phyloP scores from a whole-genome alignment of 2,329 filamentous ascomycete species.

The Talaromyces albobiverticillius region DNA sequence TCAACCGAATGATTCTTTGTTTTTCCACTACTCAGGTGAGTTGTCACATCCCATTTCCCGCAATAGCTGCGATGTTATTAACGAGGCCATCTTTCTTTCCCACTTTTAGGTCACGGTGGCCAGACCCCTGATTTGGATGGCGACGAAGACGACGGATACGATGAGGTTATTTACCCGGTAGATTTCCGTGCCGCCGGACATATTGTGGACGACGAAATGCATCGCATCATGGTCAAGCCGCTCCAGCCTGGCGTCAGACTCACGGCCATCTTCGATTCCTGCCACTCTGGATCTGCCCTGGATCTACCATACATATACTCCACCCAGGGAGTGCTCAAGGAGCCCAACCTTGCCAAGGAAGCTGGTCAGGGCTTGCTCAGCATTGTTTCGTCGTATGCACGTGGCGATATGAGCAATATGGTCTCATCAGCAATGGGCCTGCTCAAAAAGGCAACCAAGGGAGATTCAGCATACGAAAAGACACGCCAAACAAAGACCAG shows the following conservation, averaged over 20 bases:
- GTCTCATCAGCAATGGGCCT: slow-evolving; percentile 76
- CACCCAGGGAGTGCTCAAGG: slow-evolving; percentile 66
- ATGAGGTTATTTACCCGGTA: slow-evolving; percentile 76
- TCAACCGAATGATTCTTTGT: slow-evolving; percentile 85
- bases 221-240: slow-evolving; percentile 71
- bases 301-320: slow-evolving; percentile 67
- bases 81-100: background rate
- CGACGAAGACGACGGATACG: slow-evolving; percentile 73
- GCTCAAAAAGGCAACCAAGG: slow-evolving; percentile 80
- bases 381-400: slow-evolving; percentile 73
- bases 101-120: slow-evolving; percentile 64
- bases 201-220: slow-evolving; percentile 77
- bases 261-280: slow-evolving; percentile 67
- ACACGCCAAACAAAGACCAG: slow-evolving; percentile 87
- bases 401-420: slow-evolving; percentile 80
- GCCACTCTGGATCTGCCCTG: slow-evolving; percentile 65
- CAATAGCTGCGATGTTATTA: background rate
- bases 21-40: slow-evolving; percentile 94
- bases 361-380: slow-evolving; percentile 63
- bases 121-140: slow-evolving; percentile 71
- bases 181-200: slow-evolving; percentile 68
- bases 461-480: slow-evolving; percentile 74
- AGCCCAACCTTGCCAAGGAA: slow-evolving; percentile 66
- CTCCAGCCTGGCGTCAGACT: slow-evolving; percentile 78
- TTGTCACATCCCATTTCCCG: slow-evolving; percentile 8